Conservation (phyloP, 352 stramenopile species). For the Saprolegnia parasitica region DNA sequence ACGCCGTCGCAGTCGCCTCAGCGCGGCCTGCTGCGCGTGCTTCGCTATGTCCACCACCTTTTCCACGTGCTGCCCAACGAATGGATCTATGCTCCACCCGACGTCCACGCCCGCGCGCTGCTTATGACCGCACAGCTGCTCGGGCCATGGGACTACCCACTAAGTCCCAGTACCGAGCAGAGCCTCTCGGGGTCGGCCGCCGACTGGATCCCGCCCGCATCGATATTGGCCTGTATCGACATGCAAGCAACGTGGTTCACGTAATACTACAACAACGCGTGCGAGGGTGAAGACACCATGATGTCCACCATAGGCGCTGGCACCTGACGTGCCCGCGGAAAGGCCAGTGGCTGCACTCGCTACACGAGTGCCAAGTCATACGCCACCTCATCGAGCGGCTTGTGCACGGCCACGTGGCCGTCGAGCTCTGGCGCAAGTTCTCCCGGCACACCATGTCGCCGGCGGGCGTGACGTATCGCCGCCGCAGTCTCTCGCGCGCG, state of each 20-base stretch:
- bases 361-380: neutral
- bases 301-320: too few relatives aligned
- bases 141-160: neutral
- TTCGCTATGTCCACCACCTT: slow-evolving; percentile 1
- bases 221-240: slow-evolving; percentile 15
- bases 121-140: slow-evolving; percentile 2
- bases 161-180: too few relatives aligned
- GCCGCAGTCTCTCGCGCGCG: neutral
- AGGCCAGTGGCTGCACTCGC: slow-evolving; percentile 1
- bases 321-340: slow-evolving; percentile 14
- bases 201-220: neutral
- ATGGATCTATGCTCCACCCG: slow-evolving; percentile 19
- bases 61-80: slow-evolving; percentile 5
- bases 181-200: neutral
- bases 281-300: too few relatives aligned
- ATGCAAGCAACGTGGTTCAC: slow-evolving; percentile 2
- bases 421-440: slow-evolving; percentile 24
- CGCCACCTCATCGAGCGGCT: slow-evolving; percentile 1
- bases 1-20: neutral
- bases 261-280: neutral
- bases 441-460: slow-evolving; percentile 1
- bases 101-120: neutral
- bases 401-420: neutral
- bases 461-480: neutral
- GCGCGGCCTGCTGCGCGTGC: slow-evolving; percentile 5